Evolutionary conservation across 2,329 filamentous ascomycete species (phyloP).

Genomic region (Trichoderma asperellum): DNA sequence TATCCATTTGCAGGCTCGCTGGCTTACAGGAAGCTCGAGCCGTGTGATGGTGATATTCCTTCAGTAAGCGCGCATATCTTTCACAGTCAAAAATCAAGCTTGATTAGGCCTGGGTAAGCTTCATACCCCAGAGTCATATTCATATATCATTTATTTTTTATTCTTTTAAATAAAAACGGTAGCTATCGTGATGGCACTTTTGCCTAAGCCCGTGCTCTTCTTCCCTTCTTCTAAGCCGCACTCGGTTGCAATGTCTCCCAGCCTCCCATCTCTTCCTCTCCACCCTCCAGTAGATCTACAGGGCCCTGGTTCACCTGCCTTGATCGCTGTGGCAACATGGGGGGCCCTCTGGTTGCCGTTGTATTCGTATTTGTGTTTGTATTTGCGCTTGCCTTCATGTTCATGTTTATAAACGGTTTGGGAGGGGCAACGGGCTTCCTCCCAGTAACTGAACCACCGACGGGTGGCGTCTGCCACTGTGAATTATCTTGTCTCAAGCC

Average conservation of each 20-base stretch:
- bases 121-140: not conserved
- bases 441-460: slow-evolving; percentile 23
- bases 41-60: slow-evolving; percentile 8
- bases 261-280: slow-evolving; percentile 53
- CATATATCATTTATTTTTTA: slow-evolving; percentile 13
- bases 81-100: not conserved
- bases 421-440: slow-evolving; percentile 38
- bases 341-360: slow-evolving; percentile 32
- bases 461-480: slow-evolving; percentile 28
- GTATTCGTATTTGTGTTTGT: slow-evolving; percentile 15
- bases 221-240: slow-evolving; percentile 26
- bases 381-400: slow-evolving; percentile 35
- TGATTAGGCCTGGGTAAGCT: not conserved
- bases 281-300: slow-evolving; percentile 50
- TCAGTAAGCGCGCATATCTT: not conserved
- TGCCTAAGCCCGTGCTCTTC: not conserved
- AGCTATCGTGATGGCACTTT: not conserved
- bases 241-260: slow-evolving; percentile 62
- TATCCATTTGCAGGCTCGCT: not conserved
- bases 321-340: slow-evolving; percentile 32
- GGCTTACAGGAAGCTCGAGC: slow-evolving; percentile 2
- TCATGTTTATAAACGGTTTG: slow-evolving; percentile 34
- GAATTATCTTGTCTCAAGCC: slow-evolving; percentile 2
- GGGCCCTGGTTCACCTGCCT: slow-evolving; percentile 38
- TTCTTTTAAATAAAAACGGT: not conserved